Base-by-base conservation (phyloP, 495 filamentous ascomycete genomes). In the Daldinia caldariorum region DNA sequence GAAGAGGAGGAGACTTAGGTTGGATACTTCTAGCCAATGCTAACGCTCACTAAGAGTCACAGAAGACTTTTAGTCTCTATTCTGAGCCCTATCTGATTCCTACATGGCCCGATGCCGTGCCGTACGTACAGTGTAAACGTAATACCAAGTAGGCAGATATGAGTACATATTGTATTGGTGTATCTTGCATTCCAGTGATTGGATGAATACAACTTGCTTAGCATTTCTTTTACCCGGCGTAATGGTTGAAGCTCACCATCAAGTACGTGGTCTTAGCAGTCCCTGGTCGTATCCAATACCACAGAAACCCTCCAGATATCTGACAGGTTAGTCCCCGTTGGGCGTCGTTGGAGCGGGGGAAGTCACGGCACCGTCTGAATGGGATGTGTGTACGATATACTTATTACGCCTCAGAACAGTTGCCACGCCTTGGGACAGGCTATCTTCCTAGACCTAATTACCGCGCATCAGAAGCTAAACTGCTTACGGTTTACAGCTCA, bases 311-410 rank as follows among this genome's bases (percentile, higher is more conserved):
- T 58, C 37, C 53, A 38, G 61, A 58, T 67, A 72, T 58, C 50
- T 57, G 60, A 58, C 31, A 65, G 58, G 61, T 69, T 69, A 63
- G 51, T 51, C 51, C 51, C 34, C 57, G 70, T 72, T 51, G 70
- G 70, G 70, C 70, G 50, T 62, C 57, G 55, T 63, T 58, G 31
- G 57, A 39, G 70, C 50, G 70, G 65, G 70, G 65, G 43, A 47
- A 61, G 59, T 39, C 37, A 29, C 49, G 43, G 47, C 63, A 68
- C 22, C 18, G 35, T 57, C 22, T 43, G 35, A 58, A 67, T 12
- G 58, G 38, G 39, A 56, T 51, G 9, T 51, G 9, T 47, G 20
- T 47, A 22, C 43, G 43, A 47, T 47, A 47, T 47, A 47, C 43
- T 47, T 47, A 9, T 47, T 47, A 9, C 18, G 18, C 16, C 43